Conservation (phyloP, 495 filamentous ascomycete species). For the Trichodelitschia bisporula region DNA sequence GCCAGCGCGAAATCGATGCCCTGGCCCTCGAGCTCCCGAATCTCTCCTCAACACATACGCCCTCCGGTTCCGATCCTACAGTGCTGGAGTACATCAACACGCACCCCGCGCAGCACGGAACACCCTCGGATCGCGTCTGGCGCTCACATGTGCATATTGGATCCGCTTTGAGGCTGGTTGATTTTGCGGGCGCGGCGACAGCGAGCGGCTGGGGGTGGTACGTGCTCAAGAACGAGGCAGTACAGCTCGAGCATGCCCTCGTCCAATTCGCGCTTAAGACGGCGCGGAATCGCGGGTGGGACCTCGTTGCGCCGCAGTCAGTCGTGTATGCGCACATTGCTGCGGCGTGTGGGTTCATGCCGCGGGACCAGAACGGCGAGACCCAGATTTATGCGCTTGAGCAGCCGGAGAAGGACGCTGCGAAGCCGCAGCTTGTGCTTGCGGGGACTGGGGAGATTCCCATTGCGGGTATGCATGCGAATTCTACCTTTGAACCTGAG, state of each 20-base stretch:
- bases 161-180: constrained; percentile 48
- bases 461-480: constrained; percentile 71
- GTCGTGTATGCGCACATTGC: constrained; percentile 85
- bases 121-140: constrained; percentile 21
- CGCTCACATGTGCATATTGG: constrained; percentile 70
- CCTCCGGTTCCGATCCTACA: constrained; percentile 33
- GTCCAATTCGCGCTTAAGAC: constrained; percentile 59
- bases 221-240: constrained; percentile 69
- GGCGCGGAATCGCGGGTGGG: constrained; percentile 47
- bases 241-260: constrained; percentile 76
- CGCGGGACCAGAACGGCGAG: constrained; percentile 71
- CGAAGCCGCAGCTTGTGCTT: constrained; percentile 43
- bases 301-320: constrained; percentile 54
- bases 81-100: constrained; percentile 53
- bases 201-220: constrained; percentile 95
- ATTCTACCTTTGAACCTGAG: constrained; percentile 31
- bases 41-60: constrained; percentile 51
- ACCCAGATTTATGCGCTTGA: constrained; percentile 62
- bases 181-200: constrained; percentile 55
- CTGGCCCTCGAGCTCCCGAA: constrained; percentile 72
- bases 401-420: constrained; percentile 10
- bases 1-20: constrained; percentile 40
- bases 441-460: constrained; percentile 88
- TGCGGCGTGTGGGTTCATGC: constrained; percentile 76
- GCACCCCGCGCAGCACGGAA: constrained; percentile 24